Percentiles rank a stretch among this genome's conserved stretches.
These are phyloP conservation scores for Mortierella sp. DNA, from an alignment of 371 early-diverging fungal genomes.

Conservation along the genomic window DNA sequence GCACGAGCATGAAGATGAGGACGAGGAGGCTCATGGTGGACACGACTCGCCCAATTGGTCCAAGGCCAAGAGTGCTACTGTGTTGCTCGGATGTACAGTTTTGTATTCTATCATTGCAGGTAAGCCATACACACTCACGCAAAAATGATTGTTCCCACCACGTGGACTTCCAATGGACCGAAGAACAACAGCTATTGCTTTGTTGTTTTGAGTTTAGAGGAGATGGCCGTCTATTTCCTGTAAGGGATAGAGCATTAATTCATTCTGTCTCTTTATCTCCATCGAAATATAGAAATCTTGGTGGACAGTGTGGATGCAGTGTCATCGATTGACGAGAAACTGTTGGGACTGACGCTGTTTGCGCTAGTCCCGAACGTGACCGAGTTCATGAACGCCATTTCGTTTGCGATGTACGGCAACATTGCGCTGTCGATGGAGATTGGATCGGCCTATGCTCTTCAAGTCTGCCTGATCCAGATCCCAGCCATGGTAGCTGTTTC, in stretches of 20 bases:
- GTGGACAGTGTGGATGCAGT: conserved; percentile 85
- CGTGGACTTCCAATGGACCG: not conserved
- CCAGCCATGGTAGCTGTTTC: conserved; percentile 93
- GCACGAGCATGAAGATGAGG: conserved; percentile 69
- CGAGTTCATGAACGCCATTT: conserved; percentile 97
- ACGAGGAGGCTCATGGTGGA: conserved; percentile 79
- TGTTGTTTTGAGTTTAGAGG: conserved; percentile 5
- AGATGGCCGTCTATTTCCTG: not conserved
- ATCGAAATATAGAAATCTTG: conserved; percentile 68
- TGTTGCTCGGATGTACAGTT: conserved; percentile 88
- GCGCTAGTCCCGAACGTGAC: conserved; percentile 97
- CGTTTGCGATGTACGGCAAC: conserved; percentile 94
- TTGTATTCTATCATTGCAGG: conserved; percentile 89
- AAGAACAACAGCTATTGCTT: not conserved
- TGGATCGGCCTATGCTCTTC: conserved; percentile 96
- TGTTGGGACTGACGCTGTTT: conserved; percentile 93
- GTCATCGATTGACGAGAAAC: conserved; percentile 87
- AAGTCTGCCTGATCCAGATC: conserved; percentile 96
- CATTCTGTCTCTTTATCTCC: not conserved
- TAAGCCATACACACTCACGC: not conserved
- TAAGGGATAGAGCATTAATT: not conserved
- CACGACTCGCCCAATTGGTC: conserved; percentile 97
- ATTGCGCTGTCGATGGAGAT: conserved; percentile 97
- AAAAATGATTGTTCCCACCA: not conserved
- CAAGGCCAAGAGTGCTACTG: conserved; percentile 82